A percentile compares a stretch with the other conserved stretches of the same genome.
Conservation (phyloP, 2,329 filamentous ascomycete species). For the Cladosporium sp. region DNA sequence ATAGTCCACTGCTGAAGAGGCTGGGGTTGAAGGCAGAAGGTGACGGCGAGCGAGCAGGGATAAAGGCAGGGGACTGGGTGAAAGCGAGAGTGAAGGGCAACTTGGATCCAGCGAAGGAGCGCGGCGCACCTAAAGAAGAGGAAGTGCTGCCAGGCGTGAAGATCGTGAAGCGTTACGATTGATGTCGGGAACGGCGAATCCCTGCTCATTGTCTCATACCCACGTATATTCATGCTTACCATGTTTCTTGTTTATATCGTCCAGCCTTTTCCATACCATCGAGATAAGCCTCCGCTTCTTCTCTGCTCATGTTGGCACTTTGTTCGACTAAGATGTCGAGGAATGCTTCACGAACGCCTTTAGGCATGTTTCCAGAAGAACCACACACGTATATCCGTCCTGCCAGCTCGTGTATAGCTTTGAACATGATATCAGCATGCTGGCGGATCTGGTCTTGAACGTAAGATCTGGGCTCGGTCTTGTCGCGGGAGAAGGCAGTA, state of each 20-base stretch:
- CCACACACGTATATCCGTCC: conserved; percentile 58
- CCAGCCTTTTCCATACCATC: conserved; percentile 57
- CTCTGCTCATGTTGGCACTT: conserved; percentile 37
- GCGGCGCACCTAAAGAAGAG: conserved; percentile 18
- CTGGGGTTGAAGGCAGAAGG: conserved; percentile 20
- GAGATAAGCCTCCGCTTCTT: conserved; percentile 54
- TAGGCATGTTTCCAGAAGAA: conserved; percentile 67
- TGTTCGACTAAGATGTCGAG: conserved; percentile 53
- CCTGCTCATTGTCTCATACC: background rate
- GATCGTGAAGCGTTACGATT: conserved; percentile 28
- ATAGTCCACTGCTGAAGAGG: conserved; percentile 24
- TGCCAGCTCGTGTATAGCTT: conserved; percentile 46
- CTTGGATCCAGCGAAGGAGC: conserved; percentile 20
- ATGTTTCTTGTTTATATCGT: conserved; percentile 66
- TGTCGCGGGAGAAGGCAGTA: conserved; percentile 69
- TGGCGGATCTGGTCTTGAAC: conserved; percentile 61
- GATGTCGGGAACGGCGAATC: conserved; percentile 31
- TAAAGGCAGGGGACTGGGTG: conserved; percentile 29
- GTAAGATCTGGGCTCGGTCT: conserved; percentile 58
- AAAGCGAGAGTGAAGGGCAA: conserved; percentile 26
- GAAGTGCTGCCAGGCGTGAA: conserved; percentile 30
- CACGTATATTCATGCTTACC: conserved; percentile 41
- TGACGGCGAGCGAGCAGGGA: conserved; percentile 19
- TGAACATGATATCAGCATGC: conserved; percentile 46
- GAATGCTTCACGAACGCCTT: conserved; percentile 62